These are phyloP conservation scores for Rutstroemia sp. DNA, from an alignment of 2,329 filamentous ascomycete genomes.

Conservation along the genomic window DNA sequence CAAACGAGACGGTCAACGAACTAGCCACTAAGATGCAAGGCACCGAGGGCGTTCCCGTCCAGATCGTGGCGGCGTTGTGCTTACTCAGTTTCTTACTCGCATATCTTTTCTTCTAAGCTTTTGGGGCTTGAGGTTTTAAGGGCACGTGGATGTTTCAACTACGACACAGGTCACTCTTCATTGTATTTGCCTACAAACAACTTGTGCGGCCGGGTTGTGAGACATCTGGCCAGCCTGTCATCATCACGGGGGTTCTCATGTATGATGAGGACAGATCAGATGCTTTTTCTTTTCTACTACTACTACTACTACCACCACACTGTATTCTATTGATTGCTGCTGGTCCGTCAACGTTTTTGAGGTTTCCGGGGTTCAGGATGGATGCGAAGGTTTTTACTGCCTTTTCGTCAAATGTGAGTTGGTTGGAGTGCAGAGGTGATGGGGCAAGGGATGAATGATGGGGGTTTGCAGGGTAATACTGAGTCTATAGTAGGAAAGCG, in stretches of 20 bases:
- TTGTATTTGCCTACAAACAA: neutral
- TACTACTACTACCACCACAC: neutral
- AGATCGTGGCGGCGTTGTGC: constrained; percentile 76
- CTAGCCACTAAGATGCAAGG: constrained; percentile 43
- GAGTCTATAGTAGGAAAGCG: neutral
- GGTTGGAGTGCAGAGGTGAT: neutral
- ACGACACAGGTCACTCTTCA: neutral
- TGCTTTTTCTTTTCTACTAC: neutral
- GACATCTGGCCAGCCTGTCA: too few species aligned
- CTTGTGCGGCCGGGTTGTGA: too few species aligned
- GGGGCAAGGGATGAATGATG: neutral
- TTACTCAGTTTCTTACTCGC: constrained; percentile 87
- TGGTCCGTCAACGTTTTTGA: neutral
- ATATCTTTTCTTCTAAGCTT: constrained; percentile 83
- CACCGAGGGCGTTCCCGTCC: constrained; percentile 70
- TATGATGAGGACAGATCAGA: neutral
- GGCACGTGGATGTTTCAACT: too few species aligned
- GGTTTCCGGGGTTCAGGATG: neutral
- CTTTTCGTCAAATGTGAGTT: neutral
- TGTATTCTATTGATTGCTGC: constrained; percentile 6
- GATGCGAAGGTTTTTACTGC: neutral
- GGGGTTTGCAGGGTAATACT: neutral
- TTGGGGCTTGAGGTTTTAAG: neutral
- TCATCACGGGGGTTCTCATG: neutral
- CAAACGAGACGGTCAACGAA: constrained; percentile 38